phyloP scores from a whole-genome alignment of 805 yeast species.

The Saccharomycopsis fodiens region DNA sequence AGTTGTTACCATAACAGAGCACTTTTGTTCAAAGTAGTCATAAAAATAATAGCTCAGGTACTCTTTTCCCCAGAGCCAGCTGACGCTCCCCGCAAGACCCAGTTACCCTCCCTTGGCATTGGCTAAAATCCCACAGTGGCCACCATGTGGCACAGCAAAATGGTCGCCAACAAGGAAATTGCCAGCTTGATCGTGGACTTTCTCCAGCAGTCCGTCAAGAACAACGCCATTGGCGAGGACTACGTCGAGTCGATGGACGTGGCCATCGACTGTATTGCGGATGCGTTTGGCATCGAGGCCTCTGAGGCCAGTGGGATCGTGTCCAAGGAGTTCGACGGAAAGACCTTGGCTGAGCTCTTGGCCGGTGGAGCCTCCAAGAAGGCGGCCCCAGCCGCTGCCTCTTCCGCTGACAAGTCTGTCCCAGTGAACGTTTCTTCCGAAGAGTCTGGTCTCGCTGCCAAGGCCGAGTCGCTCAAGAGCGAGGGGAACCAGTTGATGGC shows the following conservation, averaged over 20 bases:
- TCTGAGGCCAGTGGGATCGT: conserved; percentile 34
- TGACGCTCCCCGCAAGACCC: no score
- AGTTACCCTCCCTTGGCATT: no score
- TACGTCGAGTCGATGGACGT: conserved; percentile 85
- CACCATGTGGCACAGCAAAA: not conserved
- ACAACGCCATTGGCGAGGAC: conserved; percentile 66
- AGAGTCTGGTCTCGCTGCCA: conserved; percentile 48
- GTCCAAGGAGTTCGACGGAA: conserved; percentile 37
- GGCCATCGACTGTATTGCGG: conserved; percentile 87
- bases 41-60: no score
- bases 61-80: no score
- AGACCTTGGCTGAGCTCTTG: conserved; percentile 40
- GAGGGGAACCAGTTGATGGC: conserved; percentile 93
- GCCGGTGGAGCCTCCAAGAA: conserved; percentile 24
- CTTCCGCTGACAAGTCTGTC: conserved; percentile 24
- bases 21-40: no score
- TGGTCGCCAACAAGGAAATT: conserved; percentile 49
- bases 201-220: conserved; percentile 48
- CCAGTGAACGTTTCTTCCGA: conserved; percentile 32
- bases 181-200: conserved; percentile 72
- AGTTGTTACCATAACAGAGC: no score
- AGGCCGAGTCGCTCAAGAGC: conserved; percentile 78
- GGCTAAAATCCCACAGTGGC: no score
- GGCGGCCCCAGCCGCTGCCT: conserved; percentile 18
- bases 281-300: conserved; percentile 65